Evolutionary conservation across 2,329 filamentous ascomycete genomes (phyloP), one percentile per base, ranked within the genome.

Genomic region (Macrophomina tecta): DNA sequence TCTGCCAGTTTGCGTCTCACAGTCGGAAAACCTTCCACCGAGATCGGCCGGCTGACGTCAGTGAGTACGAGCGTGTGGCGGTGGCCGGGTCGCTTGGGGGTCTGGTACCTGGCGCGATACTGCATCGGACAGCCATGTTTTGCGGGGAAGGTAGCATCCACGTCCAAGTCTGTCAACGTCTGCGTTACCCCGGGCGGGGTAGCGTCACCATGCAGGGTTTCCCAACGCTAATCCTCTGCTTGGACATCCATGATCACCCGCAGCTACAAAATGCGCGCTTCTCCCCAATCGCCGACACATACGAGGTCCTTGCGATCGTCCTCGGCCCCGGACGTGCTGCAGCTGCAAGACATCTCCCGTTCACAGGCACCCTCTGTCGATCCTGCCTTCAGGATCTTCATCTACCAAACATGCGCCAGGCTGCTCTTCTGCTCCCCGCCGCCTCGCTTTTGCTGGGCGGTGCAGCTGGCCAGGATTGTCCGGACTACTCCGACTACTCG

Each of bases 401-500:
- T 45, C 42, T 45, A 14, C 42, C 5, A 60, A 38, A 12, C 42
- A 62, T 62, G 58, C 58, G 58, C 32, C 58, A 49, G 32, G 32
- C 58, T n/a, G 40, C 58, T n/a, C 9, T 49, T 16, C 28, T 62
- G 58, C 45, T 62, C 30, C 58, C 58, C 32, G 58, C 58, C 1
- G 58, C 34, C 42, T 48, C 58, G n/a, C 42, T 62, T 14, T 18
- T 58, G 45, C 36, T 65, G 52, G 32, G 42, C 52, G 32, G 38
- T 42, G 51, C 40, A 1, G 51, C 40, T 6, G 63, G 40, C 3
- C 63, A 65, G 30, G 74, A 78, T 67, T 82, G 81, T 70, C 81
- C 81, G 5, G 80, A 83, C 70, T 84, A 83, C 66, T 71, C 74
- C 12, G 75, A 80, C 58, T 83, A 82, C 66, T 72, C 81, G 0